Evolutionary conservation across 1,139 yeast genomes (phyloP).

Genomic region (Petasospora rhodanensis): DNA sequence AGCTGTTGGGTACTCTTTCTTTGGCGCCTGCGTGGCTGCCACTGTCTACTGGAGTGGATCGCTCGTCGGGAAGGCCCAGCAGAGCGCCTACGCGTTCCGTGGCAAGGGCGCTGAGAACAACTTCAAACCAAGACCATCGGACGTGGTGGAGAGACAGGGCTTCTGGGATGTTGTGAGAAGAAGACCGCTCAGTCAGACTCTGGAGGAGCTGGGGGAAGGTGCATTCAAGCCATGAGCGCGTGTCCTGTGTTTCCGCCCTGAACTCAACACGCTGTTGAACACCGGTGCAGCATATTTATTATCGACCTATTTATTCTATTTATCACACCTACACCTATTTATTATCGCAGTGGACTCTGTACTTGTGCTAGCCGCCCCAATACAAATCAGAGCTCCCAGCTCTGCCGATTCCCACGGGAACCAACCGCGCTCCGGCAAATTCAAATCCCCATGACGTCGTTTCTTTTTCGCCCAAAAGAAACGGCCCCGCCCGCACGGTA

Average conservation of each 20-base stretch:
- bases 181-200: conserved; percentile 78
- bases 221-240: conserved; percentile 19
- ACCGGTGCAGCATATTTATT: no score
- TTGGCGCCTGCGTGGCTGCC: conserved; percentile 35
- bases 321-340: no score
- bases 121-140: conserved; percentile 13
- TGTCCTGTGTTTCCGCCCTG: no score
- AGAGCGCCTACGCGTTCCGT: conserved; percentile 32
- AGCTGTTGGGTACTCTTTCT: conserved; percentile 40
- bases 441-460: no score
- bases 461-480: no score
- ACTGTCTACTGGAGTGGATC: conserved; percentile 45
- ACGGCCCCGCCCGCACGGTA: no score
- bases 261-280: no score
- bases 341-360: no score
- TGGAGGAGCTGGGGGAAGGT: conserved; percentile 59
- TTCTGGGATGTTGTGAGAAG: conserved; percentile 83
- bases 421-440: no score
- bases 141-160: conserved; percentile 43
- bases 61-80: conserved; percentile 29
- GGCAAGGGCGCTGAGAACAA: conserved; percentile 24
- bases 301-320: neutral
- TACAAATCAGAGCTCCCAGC: no score
- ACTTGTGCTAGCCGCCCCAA: no score
- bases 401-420: no score